Conservation (phyloP, 2,329 filamentous ascomycete species). For the Fusarium sp. region DNA sequence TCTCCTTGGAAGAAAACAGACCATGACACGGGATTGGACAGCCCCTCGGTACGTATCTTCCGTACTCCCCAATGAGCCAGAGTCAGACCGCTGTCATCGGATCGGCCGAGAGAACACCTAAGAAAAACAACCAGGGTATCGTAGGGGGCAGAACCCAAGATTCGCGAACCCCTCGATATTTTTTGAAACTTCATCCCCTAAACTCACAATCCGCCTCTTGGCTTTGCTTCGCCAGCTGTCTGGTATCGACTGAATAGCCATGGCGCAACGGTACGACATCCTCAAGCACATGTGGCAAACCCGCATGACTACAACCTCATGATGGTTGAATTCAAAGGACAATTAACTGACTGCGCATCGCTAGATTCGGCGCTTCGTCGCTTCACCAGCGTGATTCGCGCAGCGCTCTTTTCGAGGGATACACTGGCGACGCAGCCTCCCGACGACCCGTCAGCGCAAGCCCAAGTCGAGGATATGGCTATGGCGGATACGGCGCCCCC, state of each 20-base stretch:
- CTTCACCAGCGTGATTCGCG: slow-evolving; percentile 80
- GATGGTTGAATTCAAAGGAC: not conserved
- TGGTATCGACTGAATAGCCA: slow-evolving; percentile 34
- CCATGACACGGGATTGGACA: slow-evolving; percentile 40
- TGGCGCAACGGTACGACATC: slow-evolving; percentile 53
- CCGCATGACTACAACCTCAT: slow-evolving; percentile 15
- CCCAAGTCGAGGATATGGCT: slow-evolving; percentile 64
- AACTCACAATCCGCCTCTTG: slow-evolving; percentile 2
- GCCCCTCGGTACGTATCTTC: slow-evolving; percentile 29
- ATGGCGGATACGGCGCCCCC: slow-evolving; percentile 51
- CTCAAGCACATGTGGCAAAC: slow-evolving; percentile 17
- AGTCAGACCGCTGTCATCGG: slow-evolving; percentile 29
- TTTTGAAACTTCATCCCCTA: slow-evolving; percentile 5
- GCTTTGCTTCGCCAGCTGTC: not conserved
- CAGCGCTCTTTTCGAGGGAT: slow-evolving; percentile 80
- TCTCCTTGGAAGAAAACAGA: not conserved
- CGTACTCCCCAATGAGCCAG: slow-evolving; percentile 26
- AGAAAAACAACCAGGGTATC: slow-evolving; percentile 44
- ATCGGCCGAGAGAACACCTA: slow-evolving; percentile 38
- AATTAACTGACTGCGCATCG: slow-evolving; percentile 18
- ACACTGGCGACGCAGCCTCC: slow-evolving; percentile 62
- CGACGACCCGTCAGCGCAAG: slow-evolving; percentile 59
- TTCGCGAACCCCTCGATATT: slow-evolving; percentile 38
- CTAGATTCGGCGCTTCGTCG: slow-evolving; percentile 73
- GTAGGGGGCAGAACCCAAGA: slow-evolving; percentile 37